Percentiles rank a stretch among this genome's conserved stretches.
phyloP scores from a whole-genome alignment of 176 grass and related monocot species.

The Bonia amplexicaulis region DNA sequence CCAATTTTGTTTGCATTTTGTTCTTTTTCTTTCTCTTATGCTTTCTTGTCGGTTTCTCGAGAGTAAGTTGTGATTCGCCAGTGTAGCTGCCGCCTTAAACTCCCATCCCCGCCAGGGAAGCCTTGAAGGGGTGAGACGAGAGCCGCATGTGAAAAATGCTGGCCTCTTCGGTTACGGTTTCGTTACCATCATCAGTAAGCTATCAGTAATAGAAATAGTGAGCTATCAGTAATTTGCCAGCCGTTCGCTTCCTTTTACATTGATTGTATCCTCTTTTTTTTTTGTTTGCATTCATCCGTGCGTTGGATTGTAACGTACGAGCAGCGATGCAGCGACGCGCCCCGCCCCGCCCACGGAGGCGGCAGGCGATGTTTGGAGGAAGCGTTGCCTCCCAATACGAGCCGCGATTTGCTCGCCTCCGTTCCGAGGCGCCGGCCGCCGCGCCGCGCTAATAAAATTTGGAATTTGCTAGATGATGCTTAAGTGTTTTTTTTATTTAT shows the following conservation, averaged over 20 bases:
- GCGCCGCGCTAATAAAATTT: constrained; percentile 2
- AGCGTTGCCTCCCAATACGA: constrained; percentile 31
- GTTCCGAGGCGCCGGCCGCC: constrained; percentile 22
- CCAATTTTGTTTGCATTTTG: constrained; percentile 51
- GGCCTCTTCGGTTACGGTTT: constrained; percentile 6
- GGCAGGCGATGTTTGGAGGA: not conserved
- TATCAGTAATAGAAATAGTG: not conserved
- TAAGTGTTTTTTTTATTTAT: too few relatives aligned
- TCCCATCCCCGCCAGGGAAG: constrained; percentile 16
- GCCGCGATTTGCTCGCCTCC: constrained; percentile 53
- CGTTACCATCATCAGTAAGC: constrained; percentile 5
- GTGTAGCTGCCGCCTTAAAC: constrained; percentile 9
- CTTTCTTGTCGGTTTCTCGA: constrained; percentile 2
- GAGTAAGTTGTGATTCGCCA: not conserved
- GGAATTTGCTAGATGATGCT: too few relatives aligned
- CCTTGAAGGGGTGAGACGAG: constrained; percentile 14
- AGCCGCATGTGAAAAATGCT: not conserved
- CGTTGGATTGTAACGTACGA: not conserved
- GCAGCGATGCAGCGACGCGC: constrained; percentile 18
- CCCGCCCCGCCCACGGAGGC: not conserved
- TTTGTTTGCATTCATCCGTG: not conserved
- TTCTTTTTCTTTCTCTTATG: not conserved
- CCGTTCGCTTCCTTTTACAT: not conserved
- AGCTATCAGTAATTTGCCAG: not conserved
- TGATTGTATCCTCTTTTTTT: not conserved